Evolutionary conservation across 805 yeast species (phyloP).

Genomic region (Metahyphopichia silvanorum): DNA sequence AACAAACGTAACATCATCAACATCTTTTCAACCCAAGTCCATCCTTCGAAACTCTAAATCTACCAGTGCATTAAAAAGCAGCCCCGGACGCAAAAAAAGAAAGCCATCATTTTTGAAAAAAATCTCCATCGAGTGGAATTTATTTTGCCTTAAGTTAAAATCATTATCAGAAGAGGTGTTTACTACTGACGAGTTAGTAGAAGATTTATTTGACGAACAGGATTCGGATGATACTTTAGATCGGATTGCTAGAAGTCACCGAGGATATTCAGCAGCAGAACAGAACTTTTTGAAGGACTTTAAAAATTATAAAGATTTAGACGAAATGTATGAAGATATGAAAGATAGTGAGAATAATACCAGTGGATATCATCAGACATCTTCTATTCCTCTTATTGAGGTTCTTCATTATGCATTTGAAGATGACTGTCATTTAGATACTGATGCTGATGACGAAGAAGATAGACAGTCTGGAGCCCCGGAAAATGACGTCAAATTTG

Average conservation of each 20-base stretch:
- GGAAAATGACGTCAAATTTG: constrained; percentile 7
- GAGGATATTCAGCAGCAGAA: constrained; percentile 19
- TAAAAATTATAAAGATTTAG: constrained; percentile 28
- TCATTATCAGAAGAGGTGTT: constrained; percentile 48
- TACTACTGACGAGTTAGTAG: constrained; percentile 47
- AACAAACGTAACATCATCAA: too few relatives aligned
- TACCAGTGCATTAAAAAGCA: constrained; percentile 4
- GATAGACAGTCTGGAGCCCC: constrained; percentile 4
- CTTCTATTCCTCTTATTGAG: constrained; percentile 2
- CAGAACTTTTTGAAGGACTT: constrained; percentile 29
- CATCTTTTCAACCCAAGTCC: constrained; percentile 8
- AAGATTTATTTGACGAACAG: constrained; percentile 46
- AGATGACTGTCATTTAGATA: constrained; percentile 21
- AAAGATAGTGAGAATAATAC: constrained; percentile 7
- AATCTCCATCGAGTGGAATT: constrained; percentile 37
- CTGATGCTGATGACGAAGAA: constrained; percentile 13
- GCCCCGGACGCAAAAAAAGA: constrained; percentile 3
- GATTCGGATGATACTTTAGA: constrained; percentile 31
- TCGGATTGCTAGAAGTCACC: constrained; percentile 13
- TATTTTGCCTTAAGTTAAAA: constrained; percentile 29
- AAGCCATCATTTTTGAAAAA: constrained; percentile 27
- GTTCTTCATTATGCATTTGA: constrained; percentile 11
- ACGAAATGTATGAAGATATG: constrained; percentile 21
- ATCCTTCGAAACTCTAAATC: constrained; percentile 6
- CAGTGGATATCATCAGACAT: constrained; percentile 6